Percentiles rank a stretch among this genome's conserved stretches.
Evolutionary conservation across 495 filamentous ascomycete species (phyloP).

Genomic region (Usnea hakonensis): DNA sequence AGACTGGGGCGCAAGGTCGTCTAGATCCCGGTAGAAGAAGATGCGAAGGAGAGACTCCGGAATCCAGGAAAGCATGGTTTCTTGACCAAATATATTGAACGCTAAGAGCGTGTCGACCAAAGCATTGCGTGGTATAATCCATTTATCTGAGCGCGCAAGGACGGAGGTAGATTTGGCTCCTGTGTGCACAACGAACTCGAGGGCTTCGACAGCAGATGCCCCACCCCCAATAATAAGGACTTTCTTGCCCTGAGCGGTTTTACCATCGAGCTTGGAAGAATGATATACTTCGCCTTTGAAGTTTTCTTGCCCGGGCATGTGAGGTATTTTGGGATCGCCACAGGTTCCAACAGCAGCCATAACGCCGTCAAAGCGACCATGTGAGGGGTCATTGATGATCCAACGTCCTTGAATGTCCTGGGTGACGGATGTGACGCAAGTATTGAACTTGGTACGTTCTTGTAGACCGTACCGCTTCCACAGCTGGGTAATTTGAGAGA

Average conservation of each 20-base stretch:
- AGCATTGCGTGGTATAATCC: constrained; percentile 78
- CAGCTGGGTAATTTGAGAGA: constrained; percentile 57
- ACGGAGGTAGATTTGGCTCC: constrained; percentile 62
- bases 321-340: constrained; percentile 65
- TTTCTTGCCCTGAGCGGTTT: constrained; percentile 60
- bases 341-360: constrained; percentile 72
- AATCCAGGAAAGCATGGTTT: constrained; percentile 67
- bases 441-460: constrained; percentile 62
- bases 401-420: constrained; percentile 62
- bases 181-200: constrained; percentile 67
- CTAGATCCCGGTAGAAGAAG: constrained; percentile 81
- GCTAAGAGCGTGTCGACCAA: constrained; percentile 65
- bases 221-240: constrained; percentile 72
- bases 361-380: constrained; percentile 70
- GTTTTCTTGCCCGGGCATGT: constrained; percentile 54
- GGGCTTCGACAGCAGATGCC: constrained; percentile 73
- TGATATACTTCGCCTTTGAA: constrained; percentile 66
- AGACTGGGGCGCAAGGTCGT: constrained; percentile 60
- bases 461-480: constrained; percentile 73
- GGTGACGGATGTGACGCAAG: constrained; percentile 57
- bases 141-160: constrained; percentile 73
- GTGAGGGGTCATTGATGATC: constrained; percentile 64
- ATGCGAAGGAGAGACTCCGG: constrained; percentile 66
- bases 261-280: constrained; percentile 65
- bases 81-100: constrained; percentile 70